Conservation (phyloP, 2,329 filamentous ascomycete genomes). For the Lachnellula suecica region DNA sequence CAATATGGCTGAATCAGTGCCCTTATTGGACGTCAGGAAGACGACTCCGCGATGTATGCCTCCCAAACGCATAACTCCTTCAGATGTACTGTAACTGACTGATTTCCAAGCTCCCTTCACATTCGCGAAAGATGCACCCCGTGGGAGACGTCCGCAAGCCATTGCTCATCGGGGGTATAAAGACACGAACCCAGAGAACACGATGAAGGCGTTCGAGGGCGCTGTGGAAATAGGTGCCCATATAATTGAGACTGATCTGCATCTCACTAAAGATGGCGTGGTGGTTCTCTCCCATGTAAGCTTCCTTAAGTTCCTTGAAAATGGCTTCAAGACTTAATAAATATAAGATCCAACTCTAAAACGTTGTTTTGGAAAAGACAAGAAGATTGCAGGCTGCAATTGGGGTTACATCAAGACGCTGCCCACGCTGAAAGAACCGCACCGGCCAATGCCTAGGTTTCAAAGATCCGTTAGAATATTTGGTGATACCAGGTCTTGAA, state of each 20-base stretch:
- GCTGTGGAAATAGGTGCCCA: constrained; percentile 74
- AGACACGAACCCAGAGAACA: constrained; percentile 79
- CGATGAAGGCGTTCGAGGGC: constrained; percentile 72
- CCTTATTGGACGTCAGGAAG: constrained; percentile 19
- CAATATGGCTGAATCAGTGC: constrained; percentile 17
- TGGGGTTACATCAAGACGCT: constrained; percentile 73
- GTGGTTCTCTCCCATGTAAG: constrained; percentile 84
- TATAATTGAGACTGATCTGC: constrained; percentile 88
- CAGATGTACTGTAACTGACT: constrained; percentile 7
- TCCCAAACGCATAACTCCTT: not conserved
- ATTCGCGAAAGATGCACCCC: constrained; percentile 19
- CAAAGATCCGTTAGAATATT: constrained; percentile 69
- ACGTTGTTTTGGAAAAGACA: constrained; percentile 74
- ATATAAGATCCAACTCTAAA: constrained; percentile 70
- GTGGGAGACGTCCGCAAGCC: constrained; percentile 54
- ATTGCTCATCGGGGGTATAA: constrained; percentile 82
- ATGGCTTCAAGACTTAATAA: constrained; percentile 3
- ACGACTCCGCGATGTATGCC: constrained; percentile 7
- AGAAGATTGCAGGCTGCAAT: constrained; percentile 71
- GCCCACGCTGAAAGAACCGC: constrained; percentile 65
- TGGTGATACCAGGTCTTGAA: constrained; percentile 63
- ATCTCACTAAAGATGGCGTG: constrained; percentile 77
- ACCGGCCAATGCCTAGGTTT: constrained; percentile 73
- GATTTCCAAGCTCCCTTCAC: constrained; percentile 25
- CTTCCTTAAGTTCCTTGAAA: not conserved